Conservation (phyloP, 2,329 filamentous ascomycete genomes). For the Xylariales sp. region DNA sequence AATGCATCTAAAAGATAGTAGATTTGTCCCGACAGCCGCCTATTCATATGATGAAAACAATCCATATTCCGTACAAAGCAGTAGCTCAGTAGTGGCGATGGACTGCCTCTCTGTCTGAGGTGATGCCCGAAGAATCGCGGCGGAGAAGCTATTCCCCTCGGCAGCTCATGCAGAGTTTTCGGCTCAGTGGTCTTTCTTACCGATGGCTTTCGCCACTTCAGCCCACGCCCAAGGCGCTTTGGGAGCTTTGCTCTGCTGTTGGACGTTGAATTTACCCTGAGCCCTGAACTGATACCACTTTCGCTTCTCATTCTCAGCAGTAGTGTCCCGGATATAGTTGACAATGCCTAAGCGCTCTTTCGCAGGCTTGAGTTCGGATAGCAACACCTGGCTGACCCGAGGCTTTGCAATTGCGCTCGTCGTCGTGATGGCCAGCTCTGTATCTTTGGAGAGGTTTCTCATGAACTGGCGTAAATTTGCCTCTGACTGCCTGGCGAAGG, state of each 20-base stretch:
- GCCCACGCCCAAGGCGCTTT: constrained; percentile 32
- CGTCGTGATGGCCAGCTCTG: constrained; percentile 47
- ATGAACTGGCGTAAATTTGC: constrained; percentile 50
- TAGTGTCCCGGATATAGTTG: constrained; percentile 29
- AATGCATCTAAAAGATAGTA: too few relatives aligned
- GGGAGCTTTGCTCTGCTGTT: constrained; percentile 19
- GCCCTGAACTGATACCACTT: constrained; percentile 33
- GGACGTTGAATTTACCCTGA: constrained; percentile 30
- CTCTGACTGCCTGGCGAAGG: constrained; percentile 58
- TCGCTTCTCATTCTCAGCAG: constrained; percentile 19
- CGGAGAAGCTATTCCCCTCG: too few relatives aligned
- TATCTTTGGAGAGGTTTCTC: constrained; percentile 37
- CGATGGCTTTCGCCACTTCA: constrained; percentile 20
- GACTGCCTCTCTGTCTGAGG: too few relatives aligned
- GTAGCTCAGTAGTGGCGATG: too few relatives aligned
- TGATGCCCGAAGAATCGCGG: too few relatives aligned
- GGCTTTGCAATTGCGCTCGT: constrained; percentile 53
- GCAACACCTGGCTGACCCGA: constrained; percentile 29
- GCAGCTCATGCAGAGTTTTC: too few relatives aligned
- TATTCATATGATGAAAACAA: too few relatives aligned
- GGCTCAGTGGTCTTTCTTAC: too few relatives aligned
- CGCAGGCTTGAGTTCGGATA: constrained; percentile 28
- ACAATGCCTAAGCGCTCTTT: constrained; percentile 30
- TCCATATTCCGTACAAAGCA: too few relatives aligned
- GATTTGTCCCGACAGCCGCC: too few relatives aligned